Evolutionary conservation across 78 protist species (phyloP).

Genomic region (Planoprotostelium fungivorum): DNA sequence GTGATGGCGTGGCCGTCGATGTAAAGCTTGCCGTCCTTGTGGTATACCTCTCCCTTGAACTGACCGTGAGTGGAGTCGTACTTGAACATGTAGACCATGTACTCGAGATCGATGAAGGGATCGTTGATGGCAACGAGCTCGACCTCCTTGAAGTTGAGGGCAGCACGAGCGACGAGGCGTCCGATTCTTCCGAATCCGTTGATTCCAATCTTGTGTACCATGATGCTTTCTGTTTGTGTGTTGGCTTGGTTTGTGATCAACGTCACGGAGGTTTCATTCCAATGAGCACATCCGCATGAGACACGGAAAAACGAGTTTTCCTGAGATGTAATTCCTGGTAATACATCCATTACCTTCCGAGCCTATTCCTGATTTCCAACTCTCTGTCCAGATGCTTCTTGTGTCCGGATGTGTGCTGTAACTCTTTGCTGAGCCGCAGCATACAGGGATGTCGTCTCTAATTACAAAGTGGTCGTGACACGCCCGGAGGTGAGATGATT

Average conservation of each 20-base stretch:
- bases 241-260: neutral
- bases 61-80: conserved; percentile 97
- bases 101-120: conserved; percentile 90
- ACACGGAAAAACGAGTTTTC: no score
- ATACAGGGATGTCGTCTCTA: no score
- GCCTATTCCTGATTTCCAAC: no score
- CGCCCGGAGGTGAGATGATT: no score
- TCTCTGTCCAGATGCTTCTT: no score
- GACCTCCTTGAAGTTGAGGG: conserved; percentile 8
- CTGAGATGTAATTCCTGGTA: no score
- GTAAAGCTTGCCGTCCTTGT: conserved; percentile 61
- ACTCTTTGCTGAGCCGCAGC: no score
- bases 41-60: conserved; percentile 81
- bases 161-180: conserved; percentile 89
- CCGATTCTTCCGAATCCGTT: conserved; percentile 57
- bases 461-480: no score
- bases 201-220: neutral
- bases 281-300: no score
- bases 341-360: no score
- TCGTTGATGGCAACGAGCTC: conserved; percentile 94
- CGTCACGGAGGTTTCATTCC: neutral
- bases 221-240: neutral
- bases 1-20: conserved; percentile 82
- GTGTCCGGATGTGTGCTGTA: no score
- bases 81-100: conserved; percentile 83